Evolutionary conservation across 1,284 basidiomycete genomes (phyloP).

Genomic region (Butyriboletus pseudospeciosus): DNA sequence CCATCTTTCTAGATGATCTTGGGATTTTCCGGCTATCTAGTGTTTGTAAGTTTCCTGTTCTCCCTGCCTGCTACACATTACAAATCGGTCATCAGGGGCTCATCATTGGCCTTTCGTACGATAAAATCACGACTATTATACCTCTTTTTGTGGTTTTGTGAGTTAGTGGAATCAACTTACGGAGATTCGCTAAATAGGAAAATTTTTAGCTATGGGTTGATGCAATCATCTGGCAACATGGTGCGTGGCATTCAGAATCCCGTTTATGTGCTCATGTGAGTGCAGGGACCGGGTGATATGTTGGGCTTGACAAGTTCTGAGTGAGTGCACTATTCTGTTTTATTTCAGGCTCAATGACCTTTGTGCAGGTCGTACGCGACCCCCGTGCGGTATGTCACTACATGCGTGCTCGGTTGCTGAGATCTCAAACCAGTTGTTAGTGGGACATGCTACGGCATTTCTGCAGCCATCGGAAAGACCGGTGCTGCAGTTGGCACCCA

Average conservation of each 20-base stretch:
- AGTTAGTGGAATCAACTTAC: conserved; percentile 20
- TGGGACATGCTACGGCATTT: conserved; percentile 68
- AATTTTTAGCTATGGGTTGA: conserved; percentile 54
- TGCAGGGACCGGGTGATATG: conserved; percentile 69
- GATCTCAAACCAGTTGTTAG: conserved; percentile 26
- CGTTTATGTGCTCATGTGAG: conserved; percentile 5
- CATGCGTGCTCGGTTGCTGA: background rate
- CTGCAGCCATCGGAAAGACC: conserved; percentile 69
- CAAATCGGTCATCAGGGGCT: conserved; percentile 37
- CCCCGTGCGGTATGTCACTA: conserved; percentile 48
- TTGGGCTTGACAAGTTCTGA: conserved; percentile 64
- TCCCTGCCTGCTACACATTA: background rate
- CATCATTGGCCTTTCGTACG: conserved; percentile 63
- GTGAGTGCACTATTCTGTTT: conserved; percentile 37
- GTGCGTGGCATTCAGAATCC: conserved; percentile 29
- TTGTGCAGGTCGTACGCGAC: conserved; percentile 57
- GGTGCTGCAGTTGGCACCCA: conserved; percentile 77
- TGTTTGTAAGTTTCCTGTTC: conserved; percentile 46
- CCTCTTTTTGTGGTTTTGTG: conserved; percentile 67
- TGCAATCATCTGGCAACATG: conserved; percentile 67
- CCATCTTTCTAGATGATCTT: conserved; percentile 55
- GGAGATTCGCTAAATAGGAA: conserved; percentile 7
- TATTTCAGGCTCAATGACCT: conserved; percentile 2
- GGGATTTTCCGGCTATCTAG: conserved; percentile 69
- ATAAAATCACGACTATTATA: conserved; percentile 61